Base-by-base conservation (phyloP, 1,284 basidiomycete species). In the Microbotryum silenes-acaulis region DNA sequence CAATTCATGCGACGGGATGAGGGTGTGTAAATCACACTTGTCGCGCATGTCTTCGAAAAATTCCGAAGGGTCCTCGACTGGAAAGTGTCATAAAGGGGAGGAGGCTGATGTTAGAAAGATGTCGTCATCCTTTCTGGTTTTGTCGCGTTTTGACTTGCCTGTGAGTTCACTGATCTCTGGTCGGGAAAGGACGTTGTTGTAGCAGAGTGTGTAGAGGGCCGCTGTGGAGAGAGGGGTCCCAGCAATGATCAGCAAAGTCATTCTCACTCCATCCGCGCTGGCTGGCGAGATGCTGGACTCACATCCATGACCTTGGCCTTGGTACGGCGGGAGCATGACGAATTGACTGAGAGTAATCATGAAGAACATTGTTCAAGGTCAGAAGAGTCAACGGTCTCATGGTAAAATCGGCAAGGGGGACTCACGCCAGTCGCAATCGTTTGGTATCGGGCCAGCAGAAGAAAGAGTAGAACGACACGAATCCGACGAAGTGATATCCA, bases 21-120 rank as follows among this genome's bases (percentile, higher is more conserved):
- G 80, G 80, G 88, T 87, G 63, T 82, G 79, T 29, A 98, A 81
- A 75, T 98, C 96, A 71, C 89, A 89, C 54, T 88, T 85, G 77
- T 98, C 96, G 44, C 94, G 82, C 58, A 98, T 80, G 72, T 96
- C 91, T 74, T 96, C 92, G 72, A 96, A 94, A 10, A 89, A 87
- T 76, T 98, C 94, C 0, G 91, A 91, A 0, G 94, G 94, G 74
- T 98, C 94, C 78, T 98, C 94, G 23, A 98, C 88, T 0, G 92
- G 27, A 21, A 25, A 16, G 4, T 1, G 20, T 31, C 29, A 58
- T 45, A 20, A 3, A 33, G 14, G 49, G 46, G 3, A 12, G 18
- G 37, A 27, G 6, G 27, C 6, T 27, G 27, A 6, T 5, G 27
- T 27, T 27, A 27, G 27, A 27, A 27, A 27, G 27, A 27, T 27